A percentile compares a stretch with the other conserved stretches of the same genome.
These are phyloP conservation scores for Dissoconium aciculare DNA, from an alignment of 2,329 filamentous ascomycete species.

Conservation along the genomic window DNA sequence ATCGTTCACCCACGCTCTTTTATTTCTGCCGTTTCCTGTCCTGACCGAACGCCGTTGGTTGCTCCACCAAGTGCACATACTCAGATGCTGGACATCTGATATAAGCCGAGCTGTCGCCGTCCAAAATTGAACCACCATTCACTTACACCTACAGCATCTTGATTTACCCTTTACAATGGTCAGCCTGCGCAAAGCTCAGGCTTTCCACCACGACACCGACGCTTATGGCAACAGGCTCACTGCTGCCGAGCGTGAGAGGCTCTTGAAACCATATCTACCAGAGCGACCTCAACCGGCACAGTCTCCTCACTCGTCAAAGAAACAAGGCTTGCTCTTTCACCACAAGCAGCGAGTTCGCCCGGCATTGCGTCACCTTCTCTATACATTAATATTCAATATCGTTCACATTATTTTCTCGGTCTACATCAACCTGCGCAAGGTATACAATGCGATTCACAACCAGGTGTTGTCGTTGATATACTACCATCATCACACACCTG, in stretches of 20 bases:
- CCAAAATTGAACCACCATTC: no score
- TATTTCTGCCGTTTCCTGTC: no score
- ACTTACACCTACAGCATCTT: background rate
- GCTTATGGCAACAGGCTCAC: constrained; percentile 15
- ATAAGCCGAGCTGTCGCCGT: no score
- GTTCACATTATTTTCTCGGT: constrained; percentile 75
- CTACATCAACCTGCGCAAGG: constrained; percentile 67
- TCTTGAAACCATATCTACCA: constrained; percentile 24
- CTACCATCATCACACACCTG: constrained; percentile 90
- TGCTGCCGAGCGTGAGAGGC: constrained; percentile 18
- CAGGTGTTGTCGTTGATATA: constrained; percentile 69
- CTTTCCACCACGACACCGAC: constrained; percentile 19
- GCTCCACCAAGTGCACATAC: no score
- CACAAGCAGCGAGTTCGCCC: constrained; percentile 19
- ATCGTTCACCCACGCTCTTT: no score
- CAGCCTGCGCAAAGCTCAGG: constrained; percentile 15
- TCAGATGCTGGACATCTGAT: no score
- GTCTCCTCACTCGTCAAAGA: constrained; percentile 3
- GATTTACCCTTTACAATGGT: no score
- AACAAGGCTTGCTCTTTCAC: constrained; percentile 10
- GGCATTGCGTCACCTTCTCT: constrained; percentile 29
- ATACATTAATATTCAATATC: constrained; percentile 51
- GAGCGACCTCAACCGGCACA: constrained; percentile 7
- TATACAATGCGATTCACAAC: constrained; percentile 64
- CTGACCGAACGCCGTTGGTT: no score